These are phyloP conservation scores for Gnomoniopsis smithogilvyi DNA, from an alignment of 2,329 filamentous ascomycete genomes.

Conservation along the genomic window DNA sequence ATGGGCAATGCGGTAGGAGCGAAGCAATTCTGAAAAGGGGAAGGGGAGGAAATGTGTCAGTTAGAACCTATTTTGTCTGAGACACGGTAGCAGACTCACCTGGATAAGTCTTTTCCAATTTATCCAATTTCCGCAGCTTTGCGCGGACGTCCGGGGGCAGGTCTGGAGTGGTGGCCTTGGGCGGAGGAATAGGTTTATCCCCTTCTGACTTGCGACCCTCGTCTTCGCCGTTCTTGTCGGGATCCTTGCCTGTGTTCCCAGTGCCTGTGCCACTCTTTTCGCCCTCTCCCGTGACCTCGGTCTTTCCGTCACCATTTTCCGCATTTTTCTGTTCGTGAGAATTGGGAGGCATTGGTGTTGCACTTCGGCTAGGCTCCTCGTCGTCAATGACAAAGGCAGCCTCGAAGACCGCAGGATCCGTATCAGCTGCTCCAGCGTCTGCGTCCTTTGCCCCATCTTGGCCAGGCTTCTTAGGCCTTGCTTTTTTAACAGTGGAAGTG, in stretches of 20 bases:
- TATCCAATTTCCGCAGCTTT: slow-evolving; percentile 83
- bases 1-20: slow-evolving; percentile 90
- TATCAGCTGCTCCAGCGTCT: slow-evolving; percentile 45
- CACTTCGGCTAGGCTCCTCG: slow-evolving; percentile 51
- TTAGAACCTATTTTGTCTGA: slow-evolving; percentile 6
- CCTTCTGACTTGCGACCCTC: slow-evolving; percentile 8
- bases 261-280: slow-evolving; percentile 10
- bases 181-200: slow-evolving; percentile 12
- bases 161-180: slow-evolving; percentile 40
- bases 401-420: slow-evolving; percentile 86
- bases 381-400: slow-evolving; percentile 84
- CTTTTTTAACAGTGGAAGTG: slow-evolving; percentile 30
- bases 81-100: slow-evolving; percentile 46
- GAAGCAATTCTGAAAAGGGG: slow-evolving; percentile 83
- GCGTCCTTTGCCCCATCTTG: slow-evolving; percentile 31
- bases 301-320: slow-evolving; percentile 7
- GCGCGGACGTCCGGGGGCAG: slow-evolving; percentile 71
- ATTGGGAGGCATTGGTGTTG: slow-evolving; percentile 12
- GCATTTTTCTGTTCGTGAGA: slow-evolving; percentile 7
- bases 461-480: slow-evolving; percentile 39
- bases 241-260: slow-evolving; percentile 20
- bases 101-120: slow-evolving; percentile 81
- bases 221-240: slow-evolving; percentile 19
- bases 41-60: slow-evolving; percentile 1
- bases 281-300: slow-evolving; percentile 18